Conservation (phyloP, 2,329 filamentous ascomycete species). For the Capronia coronata region DNA sequence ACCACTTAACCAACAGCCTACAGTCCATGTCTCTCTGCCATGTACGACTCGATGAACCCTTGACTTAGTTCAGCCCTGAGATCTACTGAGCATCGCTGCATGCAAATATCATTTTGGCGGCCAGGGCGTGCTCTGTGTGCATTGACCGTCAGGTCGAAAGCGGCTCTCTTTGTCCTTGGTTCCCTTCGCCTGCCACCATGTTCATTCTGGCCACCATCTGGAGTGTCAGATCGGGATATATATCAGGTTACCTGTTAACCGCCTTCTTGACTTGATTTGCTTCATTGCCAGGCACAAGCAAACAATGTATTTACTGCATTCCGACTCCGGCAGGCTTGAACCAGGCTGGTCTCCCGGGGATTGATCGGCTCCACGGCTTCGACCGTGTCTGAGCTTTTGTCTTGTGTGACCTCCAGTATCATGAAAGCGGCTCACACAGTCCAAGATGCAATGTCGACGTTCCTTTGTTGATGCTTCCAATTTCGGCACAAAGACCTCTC, state of each 20-base stretch:
- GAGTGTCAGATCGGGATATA: no score
- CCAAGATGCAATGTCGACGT: slow-evolving; percentile 7
- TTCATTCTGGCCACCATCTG: neutral
- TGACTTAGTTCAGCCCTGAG: no score
- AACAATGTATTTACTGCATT: neutral
- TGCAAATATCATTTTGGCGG: no score
- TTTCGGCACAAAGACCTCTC: slow-evolving; percentile 19
- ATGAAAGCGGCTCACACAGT: slow-evolving; percentile 12
- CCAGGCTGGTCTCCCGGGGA: slow-evolving; percentile 3
- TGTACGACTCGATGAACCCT: no score
- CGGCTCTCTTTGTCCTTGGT: neutral
- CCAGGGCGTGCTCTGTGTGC: no score
- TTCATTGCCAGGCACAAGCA: neutral
- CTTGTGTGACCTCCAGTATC: slow-evolving; percentile 10
- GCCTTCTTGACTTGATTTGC: no score
- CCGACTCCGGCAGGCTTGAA: neutral
- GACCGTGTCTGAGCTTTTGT: slow-evolving; percentile 12
- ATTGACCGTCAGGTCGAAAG: neutral
- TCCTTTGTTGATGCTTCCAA: slow-evolving; percentile 20
- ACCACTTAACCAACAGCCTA: no score
- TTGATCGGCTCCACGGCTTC: slow-evolving; percentile 10
- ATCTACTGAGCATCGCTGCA: no score
- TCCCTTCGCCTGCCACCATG: neutral
- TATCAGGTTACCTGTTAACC: no score
- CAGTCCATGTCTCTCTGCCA: no score